Evolutionary conservation across 345 rosid genomes (phyloP), one percentile per base, ranked within the genome.

Genomic region (Rhodamnia rubescens): DNA sequence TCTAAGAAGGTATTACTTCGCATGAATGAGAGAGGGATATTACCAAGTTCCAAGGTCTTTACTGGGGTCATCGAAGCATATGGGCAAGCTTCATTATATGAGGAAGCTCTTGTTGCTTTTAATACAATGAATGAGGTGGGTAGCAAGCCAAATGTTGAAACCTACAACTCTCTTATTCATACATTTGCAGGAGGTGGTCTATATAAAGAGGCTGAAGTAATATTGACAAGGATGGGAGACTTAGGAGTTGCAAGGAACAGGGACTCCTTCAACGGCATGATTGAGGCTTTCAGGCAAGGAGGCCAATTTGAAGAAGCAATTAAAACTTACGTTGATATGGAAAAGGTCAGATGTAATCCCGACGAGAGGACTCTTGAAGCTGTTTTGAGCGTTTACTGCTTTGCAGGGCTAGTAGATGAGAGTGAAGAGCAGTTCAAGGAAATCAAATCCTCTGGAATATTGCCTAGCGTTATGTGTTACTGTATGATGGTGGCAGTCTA

Each of bases 401-500:
- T 89, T 59, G 96, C 99, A 26, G 94, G 98, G 78, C 94, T 95
- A 82, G 94, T 92, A 86, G 99, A 95, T 89, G 98, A 97, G 93
- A 90, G 98, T 85, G 91, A 90, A 90, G 99, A 95, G 91, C 98
- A 97, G 88, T 97, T 95, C 92, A 92, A 90, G 87, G 98, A 95
- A 92, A 95, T 95, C 89, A 95, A 92, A 92, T 91, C 94, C 53
- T 92, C 91, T 16, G 98, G 98, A 86, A 90, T 95, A 83, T 86
- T 94, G 85, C 98, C 96, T 56, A 97, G 95, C 86, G 94, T 97
- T 87, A 93, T 94, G 90, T 94, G 96, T 91, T 95, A 97, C 90
- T 97, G 98, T 87, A 95, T 94, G 94, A 93, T 97, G 98, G 91
- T 97, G 49, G 96, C 98, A 88, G 98, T 95, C 85, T 95, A 95